Base-by-base conservation (phyloP, 495 filamentous ascomycete genomes). In the Aspergillus avenaceus region DNA sequence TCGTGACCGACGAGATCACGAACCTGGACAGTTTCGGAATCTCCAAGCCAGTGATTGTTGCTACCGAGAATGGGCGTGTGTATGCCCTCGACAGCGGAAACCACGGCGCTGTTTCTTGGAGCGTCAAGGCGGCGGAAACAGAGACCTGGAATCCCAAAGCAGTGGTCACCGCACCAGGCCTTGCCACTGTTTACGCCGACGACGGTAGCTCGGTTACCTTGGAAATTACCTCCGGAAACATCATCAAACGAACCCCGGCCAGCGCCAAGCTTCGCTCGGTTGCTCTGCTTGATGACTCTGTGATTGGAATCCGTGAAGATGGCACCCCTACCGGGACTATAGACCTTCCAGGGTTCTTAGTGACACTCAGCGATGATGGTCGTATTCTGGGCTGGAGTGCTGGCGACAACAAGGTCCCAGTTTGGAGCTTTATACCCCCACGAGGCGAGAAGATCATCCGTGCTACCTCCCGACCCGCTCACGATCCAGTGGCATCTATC, bases 401-500 rank as follows among this genome's bases (percentile, higher is more conserved):
- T 25, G 73, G 66, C 4, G 61, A 73, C 34, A 71, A 78, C 25
- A 69, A 76, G 37, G 66, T 74, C 11, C 65, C 79, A 0, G 72
- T 80, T 0, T 99, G 95, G 93, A 77, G 72, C 23, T 97, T 97
- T 68, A 63, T 77, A 7, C 83, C 89, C 29, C 76, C 79, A 2
- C 49, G 73, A 0, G 82, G 82, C 40, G 81, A 96, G 67, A 75
- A 72, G 49, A 82, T 96, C 44, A 69, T 83, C 31, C 70, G 74
- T 27, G 76, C 91, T 24, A 83, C 81, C 12, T 68, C 83, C 22
- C 78, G 88, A 25, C 84, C 90, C 12, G 56, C 76, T 6, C 85
- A 93, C 55, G 92, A 97, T 52, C 89, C 89, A 3, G 84, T 96
- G 36, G 92, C 95, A 8, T 97, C 93, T 0, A 96, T 99, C 49